Base-by-base conservation (phyloP, 352 stramenopile species). In the Pilasporangium apinafurcum region DNA sequence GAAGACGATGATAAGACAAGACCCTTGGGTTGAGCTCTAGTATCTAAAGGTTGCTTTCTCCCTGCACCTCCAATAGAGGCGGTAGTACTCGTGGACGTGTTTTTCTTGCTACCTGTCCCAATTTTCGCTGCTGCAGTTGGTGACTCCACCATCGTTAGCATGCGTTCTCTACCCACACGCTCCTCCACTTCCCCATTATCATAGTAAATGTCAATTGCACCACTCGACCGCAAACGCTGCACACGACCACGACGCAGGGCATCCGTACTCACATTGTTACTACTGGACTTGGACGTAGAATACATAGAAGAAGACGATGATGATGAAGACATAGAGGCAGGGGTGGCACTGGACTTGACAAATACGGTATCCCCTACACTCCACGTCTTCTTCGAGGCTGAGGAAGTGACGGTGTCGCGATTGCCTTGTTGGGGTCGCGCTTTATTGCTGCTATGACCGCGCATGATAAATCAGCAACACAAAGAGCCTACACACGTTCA, bases 151-250 rank as follows among this genome's bases (percentile, higher is more conserved):
- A 37, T 35, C 31, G 41, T 59, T 16, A 29, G 49, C 17, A 82
- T 49, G 34, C 68, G 68, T 8, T 78, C 62, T 32, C 59, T 65
- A 4, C 39, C 38, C 12, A 77, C 64, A 20, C 56, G 51, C 44
- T 83, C 61, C 33, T 83, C 70, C 18, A 80, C 36, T 24, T 68
- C 56, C 1, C 65, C 67, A 27, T 75, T 76, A 29, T 71, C 65
- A 38, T 76, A 79, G 41, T 66, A 72, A 21, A 79, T 63, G 35
- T 83, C 69, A 12, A 79, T 64, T 17, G 58, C 33, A 8, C 66
- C 70, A 41, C 51, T 78, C 34, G 66, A 62, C 25, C 59, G 61
- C 41, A 83, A 46, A 13, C 66, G 61, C 35, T 78, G 57, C 5
- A 83, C 54, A 28, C 67, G 65, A 0, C 64, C 67, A 18, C 54